Evolutionary conservation across 805 yeast genomes (phyloP).

Genomic region (Myxozyma melibiosi): DNA sequence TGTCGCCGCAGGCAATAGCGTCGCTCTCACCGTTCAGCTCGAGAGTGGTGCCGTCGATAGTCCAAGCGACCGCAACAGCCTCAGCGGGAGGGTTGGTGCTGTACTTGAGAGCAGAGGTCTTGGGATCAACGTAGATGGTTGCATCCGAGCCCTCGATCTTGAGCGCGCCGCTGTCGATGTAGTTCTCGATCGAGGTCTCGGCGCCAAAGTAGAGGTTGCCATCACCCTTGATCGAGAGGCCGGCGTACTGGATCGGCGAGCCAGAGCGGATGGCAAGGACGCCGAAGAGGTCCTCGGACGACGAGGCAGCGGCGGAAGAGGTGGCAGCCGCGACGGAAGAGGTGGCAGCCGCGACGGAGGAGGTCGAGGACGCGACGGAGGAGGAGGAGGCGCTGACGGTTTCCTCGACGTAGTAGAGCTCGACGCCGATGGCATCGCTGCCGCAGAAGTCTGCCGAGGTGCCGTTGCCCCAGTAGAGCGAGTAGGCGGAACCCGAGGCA

Average conservation of each 20-base stretch:
- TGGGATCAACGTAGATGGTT: constrained; percentile 12
- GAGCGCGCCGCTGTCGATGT: constrained; percentile 8
- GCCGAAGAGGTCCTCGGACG: constrained; percentile 10
- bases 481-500: constrained; percentile 16
- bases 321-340: not conserved
- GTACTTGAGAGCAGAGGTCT: constrained; percentile 5
- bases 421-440: not conserved
- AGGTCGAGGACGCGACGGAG: constrained; percentile 8
- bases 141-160: not conserved
- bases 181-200: not conserved
- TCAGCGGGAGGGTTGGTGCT: constrained; percentile 4
- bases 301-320: not conserved
- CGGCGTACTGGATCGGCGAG: constrained; percentile 1
- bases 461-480: constrained; percentile 1
- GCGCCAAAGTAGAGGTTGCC: constrained; percentile 11
- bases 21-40: constrained; percentile 5
- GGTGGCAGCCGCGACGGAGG: not conserved
- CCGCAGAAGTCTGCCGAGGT: constrained; percentile 4
- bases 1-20: constrained; percentile 21
- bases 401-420: not conserved
- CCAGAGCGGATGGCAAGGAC: constrained; percentile 12
- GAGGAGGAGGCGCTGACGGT: not conserved
- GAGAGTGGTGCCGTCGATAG: not conserved
- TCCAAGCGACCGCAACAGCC: constrained; percentile 7
- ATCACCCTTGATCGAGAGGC: constrained; percentile 1